Base-by-base conservation (phyloP, 2,329 filamentous ascomycete genomes). In the Pezicula radicicola region DNA sequence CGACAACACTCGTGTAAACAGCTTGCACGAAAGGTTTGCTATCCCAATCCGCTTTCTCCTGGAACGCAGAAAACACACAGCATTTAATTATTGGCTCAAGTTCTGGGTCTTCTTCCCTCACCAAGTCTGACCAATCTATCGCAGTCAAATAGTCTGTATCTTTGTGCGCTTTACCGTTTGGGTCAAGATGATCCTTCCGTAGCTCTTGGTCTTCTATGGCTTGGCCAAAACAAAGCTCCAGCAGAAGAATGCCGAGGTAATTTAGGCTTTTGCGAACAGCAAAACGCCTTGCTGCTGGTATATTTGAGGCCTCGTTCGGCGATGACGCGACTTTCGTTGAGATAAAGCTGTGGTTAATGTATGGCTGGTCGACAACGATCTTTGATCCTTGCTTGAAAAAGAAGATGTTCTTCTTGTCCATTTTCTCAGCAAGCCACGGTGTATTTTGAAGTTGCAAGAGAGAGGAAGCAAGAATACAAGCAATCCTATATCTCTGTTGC, bases 151-250 rank as follows among this genome's bases (percentile, higher is more conserved):
- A 62, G 41, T 61, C 50, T 1, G 56, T 63, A 4, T 15, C 30
- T 2, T 49, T 35, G 27, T 57, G 50, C 3, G 56, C 35, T 39
- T 53, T 51, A 6, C 60, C 56, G 50, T 62, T 50, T 6, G 49
- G 18, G 4, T 30, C 40, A 10, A 63, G 46, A 28, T 58, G 47
- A 0, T 35, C 13, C 37, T 55, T 51, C 9, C 58, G 50, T 3
- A 60, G 25, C 2, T 50, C 27, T 35, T 62, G 55, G 7, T 46
- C 47, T 41, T 63, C 62, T 7, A 65, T 59, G 3, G 55, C 8
- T 48, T 61, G 40, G 2, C 60, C 58, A 30, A 59, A 64, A 33
- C 60, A 63, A 6, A 64, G 54, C 46, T 65, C 63, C 1, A 63
- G 57, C 1, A 65, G 50, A 4, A 63, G 21, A 15, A 60, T 65